Percentiles rank a stretch among this genome's conserved stretches.
These are phyloP conservation scores for Leishmania mexicana DNA, from an alignment of 208 protist species.

Conservation along the genomic window DNA sequence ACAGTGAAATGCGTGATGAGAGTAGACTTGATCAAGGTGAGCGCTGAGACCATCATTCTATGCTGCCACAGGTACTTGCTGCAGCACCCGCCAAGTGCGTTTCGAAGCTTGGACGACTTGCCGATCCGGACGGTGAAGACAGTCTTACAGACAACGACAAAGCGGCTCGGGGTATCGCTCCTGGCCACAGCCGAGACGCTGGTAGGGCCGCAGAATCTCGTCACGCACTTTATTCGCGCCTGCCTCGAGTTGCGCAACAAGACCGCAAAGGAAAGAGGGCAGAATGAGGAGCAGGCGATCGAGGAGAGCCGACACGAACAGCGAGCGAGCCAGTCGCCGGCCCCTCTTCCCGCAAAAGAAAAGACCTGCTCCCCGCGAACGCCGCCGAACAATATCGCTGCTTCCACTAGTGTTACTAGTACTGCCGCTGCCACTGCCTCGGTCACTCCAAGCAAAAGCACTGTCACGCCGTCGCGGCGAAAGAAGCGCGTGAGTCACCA, in stretches of 20 bases:
- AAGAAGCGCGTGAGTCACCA: conserved; percentile 26
- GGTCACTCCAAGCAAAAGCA: conserved; percentile 1
- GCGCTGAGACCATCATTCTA: conserved; percentile 73
- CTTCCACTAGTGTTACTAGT: not conserved
- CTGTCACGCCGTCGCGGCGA: conserved; percentile 13
- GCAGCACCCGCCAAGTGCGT: conserved; percentile 87
- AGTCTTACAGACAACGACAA: conserved; percentile 73
- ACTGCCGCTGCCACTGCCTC: not conserved
- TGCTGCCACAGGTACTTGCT: conserved; percentile 90
- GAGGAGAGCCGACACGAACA: conserved; percentile 56
- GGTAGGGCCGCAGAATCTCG: conserved; percentile 77
- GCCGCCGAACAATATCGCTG: not conserved
- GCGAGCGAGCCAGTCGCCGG: conserved; percentile 57
- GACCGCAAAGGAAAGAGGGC: conserved; percentile 34
- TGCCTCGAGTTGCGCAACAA: conserved; percentile 69
- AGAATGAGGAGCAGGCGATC: conserved; percentile 52
- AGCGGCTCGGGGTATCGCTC: conserved; percentile 49
- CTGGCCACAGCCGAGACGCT: conserved; percentile 54
- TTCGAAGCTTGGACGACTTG: conserved; percentile 84
- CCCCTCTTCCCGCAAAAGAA: conserved; percentile 22
- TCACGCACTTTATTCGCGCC: conserved; percentile 87
- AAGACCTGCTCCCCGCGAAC: conserved; percentile 3
- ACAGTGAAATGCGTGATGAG: conserved; percentile 91
- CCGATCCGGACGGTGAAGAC: conserved; percentile 91
- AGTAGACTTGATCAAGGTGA: conserved; percentile 58